Evolutionary conservation across 164 flowering plant species (phyloP).

Genomic region (Annona squamosa): DNA sequence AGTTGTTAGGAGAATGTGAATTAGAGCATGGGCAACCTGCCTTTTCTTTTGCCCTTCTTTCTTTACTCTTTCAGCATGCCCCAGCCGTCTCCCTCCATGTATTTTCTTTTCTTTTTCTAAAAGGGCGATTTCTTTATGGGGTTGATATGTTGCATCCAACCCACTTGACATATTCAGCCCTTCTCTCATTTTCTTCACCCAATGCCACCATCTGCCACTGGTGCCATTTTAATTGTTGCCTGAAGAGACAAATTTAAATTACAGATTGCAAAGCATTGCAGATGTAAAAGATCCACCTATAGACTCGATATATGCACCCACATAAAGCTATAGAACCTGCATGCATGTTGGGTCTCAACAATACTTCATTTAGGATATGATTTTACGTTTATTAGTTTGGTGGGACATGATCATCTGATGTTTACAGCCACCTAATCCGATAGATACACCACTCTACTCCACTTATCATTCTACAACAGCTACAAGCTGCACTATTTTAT

Average conservation of each 20-base stretch:
- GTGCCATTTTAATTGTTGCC: no score
- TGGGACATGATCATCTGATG: background rate
- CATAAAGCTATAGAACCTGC: no score
- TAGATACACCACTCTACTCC: background rate
- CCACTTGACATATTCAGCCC: background rate
- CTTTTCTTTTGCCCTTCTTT: constrained; percentile 23
- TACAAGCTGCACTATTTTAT: background rate
- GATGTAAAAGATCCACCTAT: no score
- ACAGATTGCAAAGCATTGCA: no score
- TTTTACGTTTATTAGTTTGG: no score
- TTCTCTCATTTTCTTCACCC: background rate
- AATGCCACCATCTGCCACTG: background rate
- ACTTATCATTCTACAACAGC: background rate
- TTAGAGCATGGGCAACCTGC: constrained; percentile 51
- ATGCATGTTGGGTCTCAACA: no score
- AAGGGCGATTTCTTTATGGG: constrained; percentile 20
- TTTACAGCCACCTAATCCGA: background rate
- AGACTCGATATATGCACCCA: no score
- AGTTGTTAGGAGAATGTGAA: constrained; percentile 54
- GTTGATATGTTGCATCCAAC: background rate
- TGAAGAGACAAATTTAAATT: no score
- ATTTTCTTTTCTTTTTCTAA: constrained; percentile 11
- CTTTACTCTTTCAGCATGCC: constrained; percentile 26
- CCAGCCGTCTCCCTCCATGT: constrained; percentile 13
- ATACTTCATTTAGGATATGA: no score